A percentile compares a stretch with the other conserved stretches of the same genome.
Conservation (phyloP, 768 basidiomycete species). For the Tricholoma terreum region DNA sequence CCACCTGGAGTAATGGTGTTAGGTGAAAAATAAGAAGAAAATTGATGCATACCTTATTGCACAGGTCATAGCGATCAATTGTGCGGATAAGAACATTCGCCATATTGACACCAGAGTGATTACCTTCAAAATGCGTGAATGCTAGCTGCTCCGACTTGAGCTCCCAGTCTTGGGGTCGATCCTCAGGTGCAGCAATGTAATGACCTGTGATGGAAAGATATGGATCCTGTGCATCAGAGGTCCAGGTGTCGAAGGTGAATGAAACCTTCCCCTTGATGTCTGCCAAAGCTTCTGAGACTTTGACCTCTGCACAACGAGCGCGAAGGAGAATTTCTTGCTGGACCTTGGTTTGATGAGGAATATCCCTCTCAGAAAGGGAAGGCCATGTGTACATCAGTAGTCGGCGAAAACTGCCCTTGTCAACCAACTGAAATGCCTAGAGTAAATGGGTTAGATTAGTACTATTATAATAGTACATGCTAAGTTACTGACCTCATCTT, state of each 20-base stretch:
- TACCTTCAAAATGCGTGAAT: constrained; percentile 13
- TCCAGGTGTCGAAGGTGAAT: constrained; percentile 21
- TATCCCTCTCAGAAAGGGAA: not conserved
- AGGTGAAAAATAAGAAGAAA: not conserved
- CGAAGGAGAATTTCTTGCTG: too few species aligned
- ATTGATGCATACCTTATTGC: constrained; percentile 11
- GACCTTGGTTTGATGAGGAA: not conserved
- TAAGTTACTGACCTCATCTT: too few species aligned
- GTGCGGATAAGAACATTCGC: not conserved
- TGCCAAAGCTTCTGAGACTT: not conserved
- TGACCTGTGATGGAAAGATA: constrained; percentile 17
- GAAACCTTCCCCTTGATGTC: not conserved
- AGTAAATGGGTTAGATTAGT: too few species aligned
- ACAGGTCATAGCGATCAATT: constrained; percentile 8
- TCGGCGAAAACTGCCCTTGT: too few species aligned
- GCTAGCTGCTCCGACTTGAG: constrained; percentile 10
- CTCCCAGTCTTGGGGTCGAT: constrained; percentile 12
- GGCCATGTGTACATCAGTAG: too few species aligned
- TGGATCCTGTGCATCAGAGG: constrained; percentile 14
- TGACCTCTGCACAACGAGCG: not conserved
- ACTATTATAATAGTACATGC: not conserved
- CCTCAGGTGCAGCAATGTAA: constrained; percentile 12
- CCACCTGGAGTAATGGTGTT: not conserved
- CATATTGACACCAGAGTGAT: constrained; percentile 16
- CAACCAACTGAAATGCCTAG: too few species aligned